These are phyloP conservation scores for Trichoderma sp. DNA, from an alignment of 2,329 filamentous ascomycete genomes.

Conservation along the genomic window DNA sequence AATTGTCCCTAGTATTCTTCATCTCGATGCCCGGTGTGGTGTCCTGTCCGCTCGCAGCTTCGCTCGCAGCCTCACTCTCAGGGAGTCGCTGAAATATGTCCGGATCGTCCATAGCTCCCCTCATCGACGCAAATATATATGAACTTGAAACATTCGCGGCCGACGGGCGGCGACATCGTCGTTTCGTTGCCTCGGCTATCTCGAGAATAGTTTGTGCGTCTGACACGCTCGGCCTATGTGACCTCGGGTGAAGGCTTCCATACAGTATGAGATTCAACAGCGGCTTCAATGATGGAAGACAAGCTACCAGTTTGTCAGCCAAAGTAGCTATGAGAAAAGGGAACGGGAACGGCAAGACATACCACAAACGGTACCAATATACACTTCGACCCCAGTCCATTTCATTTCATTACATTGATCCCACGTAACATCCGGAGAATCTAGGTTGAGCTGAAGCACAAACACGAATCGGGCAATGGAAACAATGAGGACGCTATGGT, in stretches of 20 bases:
- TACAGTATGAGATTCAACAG: conserved; percentile 6
- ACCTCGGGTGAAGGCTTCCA: neutral
- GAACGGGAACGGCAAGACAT: neutral
- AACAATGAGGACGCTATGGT: conserved; percentile 19
- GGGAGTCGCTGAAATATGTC: neutral
- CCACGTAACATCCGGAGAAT: conserved; percentile 27
- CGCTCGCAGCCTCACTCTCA: neutral
- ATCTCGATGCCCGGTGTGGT: neutral
- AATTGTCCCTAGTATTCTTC: neutral
- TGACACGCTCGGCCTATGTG: neutral
- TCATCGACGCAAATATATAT: conserved; percentile 3
- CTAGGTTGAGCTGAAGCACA: conserved; percentile 21
- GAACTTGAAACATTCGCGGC: neutral
- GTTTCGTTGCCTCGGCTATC: conserved; percentile 1
- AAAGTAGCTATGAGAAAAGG: neutral
- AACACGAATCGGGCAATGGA: conserved; percentile 21
- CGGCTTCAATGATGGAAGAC: conserved; percentile 14
- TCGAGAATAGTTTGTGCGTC: neutral
- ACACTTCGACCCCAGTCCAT: conserved; percentile 27
- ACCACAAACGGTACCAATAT: conserved; percentile 28
- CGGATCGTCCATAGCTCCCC: neutral
- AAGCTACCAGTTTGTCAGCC: neutral
- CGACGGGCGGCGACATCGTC: neutral
- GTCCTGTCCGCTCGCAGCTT: neutral
- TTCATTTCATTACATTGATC: conserved; percentile 18